Conservation (phyloP, 1,284 basidiomycete species). For the Neotropicomus parvogracilis region DNA sequence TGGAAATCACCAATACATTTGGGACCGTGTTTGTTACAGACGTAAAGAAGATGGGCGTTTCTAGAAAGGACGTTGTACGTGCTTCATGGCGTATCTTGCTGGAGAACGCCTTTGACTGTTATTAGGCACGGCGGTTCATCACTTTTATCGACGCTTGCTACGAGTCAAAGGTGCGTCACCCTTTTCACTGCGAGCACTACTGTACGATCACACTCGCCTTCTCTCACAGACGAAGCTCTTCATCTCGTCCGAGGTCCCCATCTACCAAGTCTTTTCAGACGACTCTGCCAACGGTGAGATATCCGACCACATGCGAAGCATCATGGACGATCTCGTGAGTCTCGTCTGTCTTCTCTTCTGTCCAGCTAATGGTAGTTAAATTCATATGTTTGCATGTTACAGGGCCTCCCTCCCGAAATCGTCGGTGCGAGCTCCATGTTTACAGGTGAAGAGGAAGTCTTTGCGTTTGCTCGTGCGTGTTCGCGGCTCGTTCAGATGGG, state of each 20-base stretch:
- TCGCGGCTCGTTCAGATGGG: slow-evolving; percentile 91
- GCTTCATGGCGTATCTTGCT: not conserved
- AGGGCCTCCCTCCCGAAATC: slow-evolving; percentile 75
- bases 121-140: slow-evolving; percentile 88
- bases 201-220: not conserved
- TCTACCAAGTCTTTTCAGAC: slow-evolving; percentile 84
- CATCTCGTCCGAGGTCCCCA: slow-evolving; percentile 85
- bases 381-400: not conserved
- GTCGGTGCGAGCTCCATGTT: slow-evolving; percentile 86
- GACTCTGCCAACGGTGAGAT: slow-evolving; percentile 48
- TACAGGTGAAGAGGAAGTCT: slow-evolving; percentile 89
- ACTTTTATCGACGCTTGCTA: slow-evolving; percentile 97
- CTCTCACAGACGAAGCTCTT: slow-evolving; percentile 75
- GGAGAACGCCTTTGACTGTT: not conserved
- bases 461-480: slow-evolving; percentile 92
- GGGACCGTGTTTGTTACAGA: slow-evolving; percentile 85
- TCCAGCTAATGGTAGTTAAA: not conserved
- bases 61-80: slow-evolving; percentile 80
- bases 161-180: slow-evolving; percentile 68
- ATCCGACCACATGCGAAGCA: slow-evolving; percentile 79
- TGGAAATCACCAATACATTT: slow-evolving; percentile 90
- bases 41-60: slow-evolving; percentile 85
- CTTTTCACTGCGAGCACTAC: not conserved
- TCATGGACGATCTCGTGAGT: slow-evolving; percentile 84
- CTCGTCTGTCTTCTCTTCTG: not conserved